A percentile compares a stretch with the other conserved stretches of the same genome.
Conservation (phyloP, 768 basidiomycete species). For the Macrolepiota albuminosa region DNA sequence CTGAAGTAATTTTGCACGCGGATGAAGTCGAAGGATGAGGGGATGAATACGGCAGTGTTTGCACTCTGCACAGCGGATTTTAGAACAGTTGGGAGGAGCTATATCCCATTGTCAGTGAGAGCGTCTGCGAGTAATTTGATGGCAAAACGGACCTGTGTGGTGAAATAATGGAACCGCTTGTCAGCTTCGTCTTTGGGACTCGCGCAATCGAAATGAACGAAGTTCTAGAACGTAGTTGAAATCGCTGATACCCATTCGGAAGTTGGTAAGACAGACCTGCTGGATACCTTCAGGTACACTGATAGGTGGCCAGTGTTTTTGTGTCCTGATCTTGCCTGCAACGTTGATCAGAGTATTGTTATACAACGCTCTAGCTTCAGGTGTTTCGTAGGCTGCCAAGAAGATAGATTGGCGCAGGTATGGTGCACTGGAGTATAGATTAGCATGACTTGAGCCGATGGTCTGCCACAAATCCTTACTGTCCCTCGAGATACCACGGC, state of each 20-base stretch:
- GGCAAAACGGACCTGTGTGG: conserved; percentile 56
- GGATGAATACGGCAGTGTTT: conserved; percentile 85
- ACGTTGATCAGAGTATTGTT: conserved; percentile 76
- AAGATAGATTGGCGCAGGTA: conserved; percentile 90
- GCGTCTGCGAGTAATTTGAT: neutral
- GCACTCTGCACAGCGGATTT: conserved; percentile 93
- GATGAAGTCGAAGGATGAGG: conserved; percentile 96
- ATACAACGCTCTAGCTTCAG: conserved; percentile 81
- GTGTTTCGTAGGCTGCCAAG: conserved; percentile 82
- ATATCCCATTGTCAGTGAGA: neutral
- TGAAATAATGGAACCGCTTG: conserved; percentile 83
- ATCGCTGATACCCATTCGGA: neutral
- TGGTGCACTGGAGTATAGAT: conserved; percentile 48
- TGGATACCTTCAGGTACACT: conserved; percentile 80
- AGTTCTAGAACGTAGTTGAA: conserved; percentile 40
- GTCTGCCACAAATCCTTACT: conserved; percentile 45
- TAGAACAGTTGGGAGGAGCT: conserved; percentile 78
- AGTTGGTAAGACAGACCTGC: conserved; percentile 44
- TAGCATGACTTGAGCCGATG: neutral
- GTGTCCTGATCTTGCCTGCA: conserved; percentile 73
- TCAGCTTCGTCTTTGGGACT: conserved; percentile 79
- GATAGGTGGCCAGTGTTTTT: conserved; percentile 67
- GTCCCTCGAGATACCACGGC: conserved; percentile 94
- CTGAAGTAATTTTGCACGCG: conserved; percentile 84
- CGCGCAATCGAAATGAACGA: conserved; percentile 67